Conservation (phyloP, 192 early-diverging fungal species). For the Lobulomyces angularis region DNA sequence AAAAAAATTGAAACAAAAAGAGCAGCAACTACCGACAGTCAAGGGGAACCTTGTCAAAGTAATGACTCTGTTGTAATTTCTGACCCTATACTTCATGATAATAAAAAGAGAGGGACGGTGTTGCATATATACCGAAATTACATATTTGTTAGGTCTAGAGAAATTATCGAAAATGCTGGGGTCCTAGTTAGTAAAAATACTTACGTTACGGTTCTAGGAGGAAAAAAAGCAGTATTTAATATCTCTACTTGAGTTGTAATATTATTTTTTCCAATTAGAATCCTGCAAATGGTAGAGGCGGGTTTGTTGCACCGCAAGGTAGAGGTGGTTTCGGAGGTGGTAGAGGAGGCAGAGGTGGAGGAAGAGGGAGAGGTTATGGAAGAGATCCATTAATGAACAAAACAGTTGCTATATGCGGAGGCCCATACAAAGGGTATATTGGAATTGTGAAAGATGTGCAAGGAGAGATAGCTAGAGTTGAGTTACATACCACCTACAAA, state of each 20-base stretch:
- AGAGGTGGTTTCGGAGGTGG: constrained; percentile 19
- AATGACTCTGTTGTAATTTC: constrained; percentile 35
- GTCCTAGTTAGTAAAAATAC: constrained; percentile 61
- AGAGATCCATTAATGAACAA: constrained; percentile 45
- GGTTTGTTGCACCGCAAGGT: constrained; percentile 3
- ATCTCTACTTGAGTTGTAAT: neutral
- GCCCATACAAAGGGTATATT: constrained; percentile 93
- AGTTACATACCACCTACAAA: constrained; percentile 80
- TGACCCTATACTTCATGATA: neutral
- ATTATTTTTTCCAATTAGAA: neutral
- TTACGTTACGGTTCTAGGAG: constrained; percentile 28
- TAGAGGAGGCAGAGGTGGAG: constrained; percentile 28
- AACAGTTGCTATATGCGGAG: constrained; percentile 71
- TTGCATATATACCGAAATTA: constrained; percentile 70
- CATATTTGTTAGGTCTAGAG: constrained; percentile 70
- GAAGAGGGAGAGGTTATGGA: constrained; percentile 19
- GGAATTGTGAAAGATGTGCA: constrained; percentile 87
- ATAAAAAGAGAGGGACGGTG: constrained; percentile 43
- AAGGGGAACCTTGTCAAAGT: constrained; percentile 50
- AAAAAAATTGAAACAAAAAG: no score
- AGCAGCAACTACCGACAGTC: no score
- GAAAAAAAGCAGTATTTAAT: constrained; percentile 6
- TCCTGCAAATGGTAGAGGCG: constrained; percentile 14
- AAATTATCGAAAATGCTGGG: constrained; percentile 56
- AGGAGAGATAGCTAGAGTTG: constrained; percentile 62